Base-by-base conservation (phyloP, 352 stramenopile species). In the Globisporangium yorkense region DNA sequence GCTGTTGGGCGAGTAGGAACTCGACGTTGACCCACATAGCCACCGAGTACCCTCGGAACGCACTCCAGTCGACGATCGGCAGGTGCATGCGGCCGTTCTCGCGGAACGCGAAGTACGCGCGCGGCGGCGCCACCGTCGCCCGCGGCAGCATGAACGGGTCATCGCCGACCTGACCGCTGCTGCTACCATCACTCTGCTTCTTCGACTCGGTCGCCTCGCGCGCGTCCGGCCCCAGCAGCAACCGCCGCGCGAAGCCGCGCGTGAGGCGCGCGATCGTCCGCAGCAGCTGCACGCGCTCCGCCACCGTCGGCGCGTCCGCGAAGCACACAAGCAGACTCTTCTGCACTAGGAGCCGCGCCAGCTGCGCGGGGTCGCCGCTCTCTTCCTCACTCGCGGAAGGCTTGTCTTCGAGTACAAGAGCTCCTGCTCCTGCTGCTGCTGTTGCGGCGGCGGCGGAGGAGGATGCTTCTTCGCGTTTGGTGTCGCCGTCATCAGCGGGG, bases 1-100 rank as follows among this genome's bases (percentile, higher is more conserved):
- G 9, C 45, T 44, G 41, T 20, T 41, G 43, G 37, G 12, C 9
- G 29, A 33, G 27, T 6, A 58, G 35, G 46, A 79, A 79, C 33
- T 74, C 71, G 15, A 88, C 61, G 45, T 83, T 76, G 41, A 92
- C 66, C 85, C 85, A 94, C 24, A 94, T 41, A 39, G 79, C 77
- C 27, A 94, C 69, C 4, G 85, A 84, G 63, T 91, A 94, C 0
- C 82, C 82, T 27, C 85, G 79, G 59, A 94, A 94, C 18, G 74
- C 70, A 18, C 68, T 72, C 85, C 85, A 94, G 61, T 91, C 79
- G 35, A 94, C 69, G 24, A 88, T 75, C 5, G 85, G 85, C 31
- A 94, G 61, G 48, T 87, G 70, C 72, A 94, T 84, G n/a, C 69
- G 65, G 15, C 80, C 76, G 27, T 79, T 86, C 16, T 75, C 75